These are phyloP conservation scores for Aspergillus coremiiformis DNA, from an alignment of 495 filamentous ascomycete species.

Conservation along the genomic window DNA sequence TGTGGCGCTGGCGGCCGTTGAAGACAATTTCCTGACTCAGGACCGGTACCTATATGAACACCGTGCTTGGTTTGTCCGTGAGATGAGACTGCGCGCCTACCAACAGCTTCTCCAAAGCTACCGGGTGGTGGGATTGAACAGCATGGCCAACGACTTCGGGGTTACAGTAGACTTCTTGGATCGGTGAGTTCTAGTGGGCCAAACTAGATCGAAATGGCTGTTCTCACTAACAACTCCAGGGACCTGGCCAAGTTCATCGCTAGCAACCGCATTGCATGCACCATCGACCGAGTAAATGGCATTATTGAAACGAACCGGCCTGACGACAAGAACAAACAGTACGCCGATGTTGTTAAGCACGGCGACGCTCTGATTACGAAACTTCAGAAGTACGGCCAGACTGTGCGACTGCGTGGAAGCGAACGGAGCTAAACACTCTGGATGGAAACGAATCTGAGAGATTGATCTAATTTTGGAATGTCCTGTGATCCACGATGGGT, in stretches of 20 bases:
- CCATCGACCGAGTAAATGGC: constrained; percentile 93
- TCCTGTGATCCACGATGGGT: constrained; percentile 2
- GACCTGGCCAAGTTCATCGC: constrained; percentile 97
- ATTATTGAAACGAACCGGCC: constrained; percentile 97
- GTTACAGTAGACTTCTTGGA: constrained; percentile 94
- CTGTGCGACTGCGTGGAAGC: constrained; percentile 86
- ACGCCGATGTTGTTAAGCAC: constrained; percentile 92
- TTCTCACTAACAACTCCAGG: constrained; percentile 37
- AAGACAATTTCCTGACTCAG: constrained; percentile 86
- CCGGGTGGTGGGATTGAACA: constrained; percentile 86
- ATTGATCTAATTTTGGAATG: constrained; percentile 2
- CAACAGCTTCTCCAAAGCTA: constrained; percentile 97
- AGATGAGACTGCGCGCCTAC: constrained; percentile 94
- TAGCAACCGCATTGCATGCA: constrained; percentile 85
- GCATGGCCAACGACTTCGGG: constrained; percentile 94
- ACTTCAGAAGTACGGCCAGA: constrained; percentile 97
- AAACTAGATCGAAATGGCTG: neutral
- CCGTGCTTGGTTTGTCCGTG: constrained; percentile 88
- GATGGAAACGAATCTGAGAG: neutral
- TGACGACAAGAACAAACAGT: constrained; percentile 99
- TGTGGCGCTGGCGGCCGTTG: constrained; percentile 78
- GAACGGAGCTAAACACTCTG: constrained; percentile 58
- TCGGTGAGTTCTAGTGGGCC: constrained; percentile 47
- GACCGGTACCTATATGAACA: constrained; percentile 94
- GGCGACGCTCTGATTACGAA: constrained; percentile 97